Percentiles rank a stretch among this genome's conserved stretches.
These are phyloP conservation scores for Phycomyces nitens DNA, from an alignment of 192 early-diverging fungal species.

Conservation along the genomic window DNA sequence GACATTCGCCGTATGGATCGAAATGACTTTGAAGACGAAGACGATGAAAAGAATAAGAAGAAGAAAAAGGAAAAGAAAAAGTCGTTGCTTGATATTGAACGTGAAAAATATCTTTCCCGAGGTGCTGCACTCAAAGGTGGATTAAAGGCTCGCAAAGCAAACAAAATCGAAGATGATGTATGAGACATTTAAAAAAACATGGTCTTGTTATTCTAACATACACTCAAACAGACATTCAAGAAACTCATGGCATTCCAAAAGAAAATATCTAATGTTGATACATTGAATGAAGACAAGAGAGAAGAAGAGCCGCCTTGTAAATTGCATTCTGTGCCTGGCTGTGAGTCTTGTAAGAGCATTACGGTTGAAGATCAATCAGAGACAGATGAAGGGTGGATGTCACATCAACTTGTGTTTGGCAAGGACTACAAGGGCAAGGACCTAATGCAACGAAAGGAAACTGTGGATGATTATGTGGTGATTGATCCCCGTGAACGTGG, in stretches of 20 bases:
- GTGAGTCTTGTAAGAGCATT: conserved; percentile 64
- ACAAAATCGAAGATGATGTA: conserved; percentile 36
- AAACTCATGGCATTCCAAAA: conserved; percentile 55
- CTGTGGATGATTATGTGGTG: conserved; percentile 63
- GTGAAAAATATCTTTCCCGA: conserved; percentile 43
- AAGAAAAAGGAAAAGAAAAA: conserved; percentile 36
- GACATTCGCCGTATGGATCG: conserved; percentile 62
- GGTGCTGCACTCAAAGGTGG: conserved; percentile 30
- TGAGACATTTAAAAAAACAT: not conserved
- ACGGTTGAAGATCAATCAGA: conserved; percentile 44
- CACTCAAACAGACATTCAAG: conserved; percentile 33
- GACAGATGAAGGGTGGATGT: conserved; percentile 68
- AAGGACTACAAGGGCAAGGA: conserved; percentile 65
- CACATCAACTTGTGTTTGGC: conserved; percentile 71
- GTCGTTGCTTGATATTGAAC: conserved; percentile 44
- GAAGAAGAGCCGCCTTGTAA: conserved; percentile 51
- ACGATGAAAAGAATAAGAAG: conserved; percentile 36
- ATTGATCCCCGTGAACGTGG: conserved; percentile 57
- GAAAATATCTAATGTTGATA: conserved; percentile 39
- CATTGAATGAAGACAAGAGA: conserved; percentile 4
- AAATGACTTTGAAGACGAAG: conserved; percentile 24
- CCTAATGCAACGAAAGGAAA: conserved; percentile 47
- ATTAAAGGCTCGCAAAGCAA: conserved; percentile 15
- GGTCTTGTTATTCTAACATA: not conserved
- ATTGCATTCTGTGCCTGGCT: conserved; percentile 67